These are phyloP conservation scores for Boletus reticuloceps DNA, from an alignment of 768 basidiomycete genomes.

Conservation along the genomic window DNA sequence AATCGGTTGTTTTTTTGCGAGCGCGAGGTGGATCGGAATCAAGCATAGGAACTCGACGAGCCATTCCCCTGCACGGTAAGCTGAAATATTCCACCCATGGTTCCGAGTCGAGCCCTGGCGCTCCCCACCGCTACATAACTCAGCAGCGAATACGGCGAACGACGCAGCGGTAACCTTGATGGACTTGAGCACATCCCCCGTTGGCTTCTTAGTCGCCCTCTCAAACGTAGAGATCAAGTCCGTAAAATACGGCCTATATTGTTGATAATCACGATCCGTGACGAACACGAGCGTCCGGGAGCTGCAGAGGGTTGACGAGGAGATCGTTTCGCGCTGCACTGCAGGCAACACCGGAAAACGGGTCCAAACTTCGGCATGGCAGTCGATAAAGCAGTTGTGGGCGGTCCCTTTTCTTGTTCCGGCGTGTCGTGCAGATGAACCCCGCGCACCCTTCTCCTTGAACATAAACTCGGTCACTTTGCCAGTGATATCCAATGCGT, in stretches of 20 bases:
- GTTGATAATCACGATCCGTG: slow-evolving; percentile 34
- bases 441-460: slow-evolving; percentile 37
- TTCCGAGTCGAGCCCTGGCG: neutral
- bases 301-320: slow-evolving; percentile 32
- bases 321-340: slow-evolving; percentile 44
- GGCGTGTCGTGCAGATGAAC: slow-evolving; percentile 4
- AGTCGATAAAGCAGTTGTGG: slow-evolving; percentile 54
- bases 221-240: slow-evolving; percentile 50
- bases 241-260: slow-evolving; percentile 42
- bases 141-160: slow-evolving; percentile 26
- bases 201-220: slow-evolving; percentile 49
- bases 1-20: slow-evolving; percentile 61
- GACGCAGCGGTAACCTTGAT: slow-evolving; percentile 34
- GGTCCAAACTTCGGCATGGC: slow-evolving; percentile 56
- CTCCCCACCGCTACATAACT: slow-evolving; percentile 1
- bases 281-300: slow-evolving; percentile 43
- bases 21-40: slow-evolving; percentile 62
- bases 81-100: slow-evolving; percentile 32
- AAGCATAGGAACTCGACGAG: slow-evolving; percentile 57
- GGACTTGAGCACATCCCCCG: slow-evolving; percentile 40
- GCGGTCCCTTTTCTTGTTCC: slow-evolving; percentile 15
- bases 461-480: slow-evolving; percentile 57
- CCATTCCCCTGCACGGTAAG: slow-evolving; percentile 56
- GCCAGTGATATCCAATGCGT: slow-evolving; percentile 51
- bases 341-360: slow-evolving; percentile 59